Evolutionary conservation across 1,139 yeast species (phyloP).

Genomic region (Geotrichum bryndzae): DNA sequence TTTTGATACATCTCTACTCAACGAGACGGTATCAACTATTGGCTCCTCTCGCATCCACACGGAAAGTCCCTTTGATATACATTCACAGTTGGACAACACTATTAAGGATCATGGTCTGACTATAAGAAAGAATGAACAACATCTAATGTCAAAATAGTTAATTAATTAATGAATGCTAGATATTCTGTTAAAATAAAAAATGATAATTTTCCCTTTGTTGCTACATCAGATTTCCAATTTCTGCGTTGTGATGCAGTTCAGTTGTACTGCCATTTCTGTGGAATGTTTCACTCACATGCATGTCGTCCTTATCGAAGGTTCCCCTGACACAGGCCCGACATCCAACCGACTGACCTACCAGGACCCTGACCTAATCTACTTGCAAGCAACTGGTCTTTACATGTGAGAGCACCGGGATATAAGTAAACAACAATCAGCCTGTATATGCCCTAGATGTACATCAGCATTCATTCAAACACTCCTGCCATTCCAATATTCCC

Average conservation of each 20-base stretch:
- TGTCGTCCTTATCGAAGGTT: background rate
- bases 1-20: background rate
- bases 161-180: background rate
- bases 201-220: background rate
- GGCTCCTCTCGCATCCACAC: background rate
- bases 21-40: background rate
- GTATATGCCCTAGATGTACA: conserved; percentile 75
- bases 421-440: conserved; percentile 58
- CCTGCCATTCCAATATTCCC: conserved; percentile 47
- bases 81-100: background rate
- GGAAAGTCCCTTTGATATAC: background rate
- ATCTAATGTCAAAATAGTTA: background rate
- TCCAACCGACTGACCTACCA: background rate
- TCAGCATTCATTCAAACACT: conserved; percentile 73
- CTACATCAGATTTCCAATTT: background rate
- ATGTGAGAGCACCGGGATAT: conserved; percentile 43
- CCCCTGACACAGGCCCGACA: background rate
- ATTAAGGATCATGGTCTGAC: background rate
- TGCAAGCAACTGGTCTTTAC: background rate
- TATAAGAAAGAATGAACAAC: background rate
- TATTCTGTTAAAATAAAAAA: background rate
- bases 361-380: background rate
- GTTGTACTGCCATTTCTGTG: background rate
- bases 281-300: background rate
- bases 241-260: background rate